These are phyloP conservation scores for Jackrogersella minutella DNA, from an alignment of 495 filamentous ascomycete species.

Conservation along the genomic window DNA sequence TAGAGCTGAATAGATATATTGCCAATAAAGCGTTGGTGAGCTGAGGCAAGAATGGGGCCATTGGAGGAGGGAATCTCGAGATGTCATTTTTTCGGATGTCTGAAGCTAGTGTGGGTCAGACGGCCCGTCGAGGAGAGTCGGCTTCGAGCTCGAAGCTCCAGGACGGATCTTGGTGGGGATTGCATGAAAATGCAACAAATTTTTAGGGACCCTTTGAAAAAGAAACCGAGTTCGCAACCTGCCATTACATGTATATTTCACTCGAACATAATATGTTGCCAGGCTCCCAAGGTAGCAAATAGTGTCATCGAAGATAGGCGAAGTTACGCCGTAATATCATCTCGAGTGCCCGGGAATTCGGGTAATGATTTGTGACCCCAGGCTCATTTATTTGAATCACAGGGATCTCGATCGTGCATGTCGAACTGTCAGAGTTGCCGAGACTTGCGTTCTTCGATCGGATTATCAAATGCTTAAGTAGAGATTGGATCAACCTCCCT, in stretches of 20 bases:
- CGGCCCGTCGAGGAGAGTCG: slow-evolving; percentile 39
- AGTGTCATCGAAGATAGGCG: slow-evolving; percentile 17
- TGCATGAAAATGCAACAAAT: slow-evolving; percentile 4
- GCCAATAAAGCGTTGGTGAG: not conserved
- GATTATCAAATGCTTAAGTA: slow-evolving; percentile 7
- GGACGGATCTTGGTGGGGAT: slow-evolving; percentile 31
- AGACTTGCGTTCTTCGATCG: slow-evolving; percentile 29
- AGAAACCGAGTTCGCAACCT: slow-evolving; percentile 1
- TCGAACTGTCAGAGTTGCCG: slow-evolving; percentile 13
- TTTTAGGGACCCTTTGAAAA: not conserved
- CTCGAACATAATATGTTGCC: not conserved
- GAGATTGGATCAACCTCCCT: slow-evolving; percentile 11
- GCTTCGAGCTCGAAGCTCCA: slow-evolving; percentile 17
- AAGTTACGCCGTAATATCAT: slow-evolving; percentile 2
- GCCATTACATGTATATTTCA: not conserved
- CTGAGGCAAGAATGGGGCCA: slow-evolving; percentile 11
- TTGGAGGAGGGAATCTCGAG: slow-evolving; percentile 2
- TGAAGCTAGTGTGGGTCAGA: slow-evolving; percentile 33
- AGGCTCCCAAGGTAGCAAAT: slow-evolving; percentile 5
- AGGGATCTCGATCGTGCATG: slow-evolving; percentile 25
- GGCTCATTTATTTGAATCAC: slow-evolving; percentile 20
- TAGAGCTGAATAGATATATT: not conserved
- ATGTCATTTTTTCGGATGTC: not conserved
- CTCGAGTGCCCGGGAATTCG: slow-evolving; percentile 34
- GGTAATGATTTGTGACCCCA: slow-evolving; percentile 26